Evolutionary conservation across 805 yeast genomes (phyloP).

Genomic region (Yamadazyma tumulicola): DNA sequence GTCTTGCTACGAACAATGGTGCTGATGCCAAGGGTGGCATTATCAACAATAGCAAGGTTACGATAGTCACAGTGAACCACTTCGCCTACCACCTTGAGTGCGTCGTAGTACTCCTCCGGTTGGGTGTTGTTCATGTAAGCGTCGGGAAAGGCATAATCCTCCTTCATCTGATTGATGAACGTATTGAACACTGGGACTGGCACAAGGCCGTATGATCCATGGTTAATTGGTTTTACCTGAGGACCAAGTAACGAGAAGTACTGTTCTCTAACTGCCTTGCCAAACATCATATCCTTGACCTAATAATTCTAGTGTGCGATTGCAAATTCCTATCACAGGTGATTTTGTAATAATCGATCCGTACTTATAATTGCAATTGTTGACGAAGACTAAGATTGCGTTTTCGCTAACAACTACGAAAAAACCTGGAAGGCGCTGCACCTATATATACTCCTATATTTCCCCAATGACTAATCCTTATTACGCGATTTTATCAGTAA

Average conservation of each 20-base stretch:
- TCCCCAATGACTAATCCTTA: too few species aligned
- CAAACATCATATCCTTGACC: conserved; percentile 33
- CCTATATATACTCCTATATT: too few species aligned
- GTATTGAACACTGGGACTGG: conserved; percentile 47
- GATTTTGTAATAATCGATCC: too few species aligned
- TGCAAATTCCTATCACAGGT: too few species aligned
- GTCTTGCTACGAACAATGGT: conserved; percentile 53
- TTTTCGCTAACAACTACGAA: too few species aligned
- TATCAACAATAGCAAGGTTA: conserved; percentile 51
- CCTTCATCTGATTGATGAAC: conserved; percentile 21
- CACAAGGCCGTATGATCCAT: conserved; percentile 61
- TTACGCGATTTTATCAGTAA: too few species aligned
- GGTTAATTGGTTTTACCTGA: conserved; percentile 48
- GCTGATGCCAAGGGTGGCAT: conserved; percentile 62
- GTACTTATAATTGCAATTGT: too few species aligned
- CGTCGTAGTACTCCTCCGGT: conserved; percentile 23
- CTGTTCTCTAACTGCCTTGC: conserved; percentile 45
- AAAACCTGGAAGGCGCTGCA: too few species aligned
- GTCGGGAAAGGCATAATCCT: conserved; percentile 45
- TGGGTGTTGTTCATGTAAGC: conserved; percentile 29
- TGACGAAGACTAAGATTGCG: too few species aligned
- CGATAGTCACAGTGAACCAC: conserved; percentile 46
- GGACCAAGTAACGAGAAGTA: conserved; percentile 43
- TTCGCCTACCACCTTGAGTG: conserved; percentile 33
- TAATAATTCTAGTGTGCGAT: neutral